Base-by-base conservation (phyloP, 495 filamentous ascomycete species). In the Schizothecium vesticola region DNA sequence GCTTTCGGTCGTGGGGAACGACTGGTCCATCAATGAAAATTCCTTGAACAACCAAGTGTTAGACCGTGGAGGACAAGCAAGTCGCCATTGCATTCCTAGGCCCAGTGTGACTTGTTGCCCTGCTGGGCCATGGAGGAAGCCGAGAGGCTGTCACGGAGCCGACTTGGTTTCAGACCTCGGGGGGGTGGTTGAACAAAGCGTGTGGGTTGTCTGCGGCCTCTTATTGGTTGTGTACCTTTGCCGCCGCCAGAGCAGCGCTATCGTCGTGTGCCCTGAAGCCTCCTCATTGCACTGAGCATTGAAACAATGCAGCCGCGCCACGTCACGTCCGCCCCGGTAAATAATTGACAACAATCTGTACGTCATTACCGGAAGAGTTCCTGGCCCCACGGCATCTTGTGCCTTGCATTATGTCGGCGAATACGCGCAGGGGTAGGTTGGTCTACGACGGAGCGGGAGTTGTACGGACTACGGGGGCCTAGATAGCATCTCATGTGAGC, bases 1-100 rank as follows among this genome's bases (percentile, higher is more conserved):
- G 74, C 74, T 72, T 77, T 74, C 69, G 68, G 75, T 66, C 71
- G 69, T 63, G 66, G 71, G 75, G 72, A 72, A 71, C 71, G 75
- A 74, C 74, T 68, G 70, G 72, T 71, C 69, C 66, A 76, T 74
- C 74, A 78, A 77, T 73, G 72, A 74, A 65, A 77, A 72, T 75
- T 77, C 71, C 72, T 71, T 77, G 72, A 75, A 74, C 71, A 75
- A 76, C 72, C 65, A 73, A 61, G 66, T 3, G 62, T 57, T 68
- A 63, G 64, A 61, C 71, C 43, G 6, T 8, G 43, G 43, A n/a
- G 43, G 43, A 51, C 12, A 3, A 13, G 12, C 4, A 36, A 10
- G 29, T 11, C 12, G 29, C 10, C 29, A 33, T 43, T 43, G 13
- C 33, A 19, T 16, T 10, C 31, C 33, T 13, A 43, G 43, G 43